Percentiles rank a stretch among this genome's conserved stretches.
phyloP scores from a whole-genome alignment of 768 basidiomycete genomes.

The Auriscalpium microsporum region DNA sequence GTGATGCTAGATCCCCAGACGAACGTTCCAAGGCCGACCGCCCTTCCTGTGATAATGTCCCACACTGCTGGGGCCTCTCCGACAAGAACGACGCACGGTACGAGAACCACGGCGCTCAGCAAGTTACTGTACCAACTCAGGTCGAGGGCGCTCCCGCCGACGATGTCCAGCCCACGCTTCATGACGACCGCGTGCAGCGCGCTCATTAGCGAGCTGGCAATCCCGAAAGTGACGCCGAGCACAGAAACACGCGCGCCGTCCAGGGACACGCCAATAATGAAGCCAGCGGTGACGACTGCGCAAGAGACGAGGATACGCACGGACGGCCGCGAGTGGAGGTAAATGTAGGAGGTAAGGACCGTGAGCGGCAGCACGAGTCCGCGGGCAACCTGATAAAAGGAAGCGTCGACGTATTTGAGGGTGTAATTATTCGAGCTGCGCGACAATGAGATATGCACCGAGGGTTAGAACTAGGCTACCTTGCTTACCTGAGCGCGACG shows the following conservation, averaged over 20 bases:
- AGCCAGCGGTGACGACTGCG: conserved; percentile 79
- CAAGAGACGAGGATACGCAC: conserved; percentile 68
- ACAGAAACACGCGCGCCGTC: conserved; percentile 53
- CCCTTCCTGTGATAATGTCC: conserved; percentile 43
- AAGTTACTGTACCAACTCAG: conserved; percentile 92
- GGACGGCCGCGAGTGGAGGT: conserved; percentile 72
- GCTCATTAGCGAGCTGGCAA: conserved; percentile 78
- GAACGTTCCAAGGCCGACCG: conserved; percentile 52
- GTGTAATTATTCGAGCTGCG: conserved; percentile 81
- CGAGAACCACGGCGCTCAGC: conserved; percentile 61
- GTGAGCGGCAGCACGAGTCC: conserved; percentile 93
- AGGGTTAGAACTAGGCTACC: not conserved
- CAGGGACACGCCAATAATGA: conserved; percentile 82
- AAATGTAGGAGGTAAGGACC: conserved; percentile 73
- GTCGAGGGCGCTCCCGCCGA: conserved; percentile 75
- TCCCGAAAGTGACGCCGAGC: conserved; percentile 72
- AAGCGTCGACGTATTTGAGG: conserved; percentile 89
- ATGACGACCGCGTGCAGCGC: conserved; percentile 91
- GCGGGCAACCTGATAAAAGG: conserved; percentile 92
- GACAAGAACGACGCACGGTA: conserved; percentile 63
- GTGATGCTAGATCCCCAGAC: conserved; percentile 74
- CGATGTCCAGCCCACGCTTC: conserved; percentile 73
- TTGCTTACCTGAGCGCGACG: conserved; percentile 63
- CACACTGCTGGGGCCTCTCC: conserved; percentile 66
- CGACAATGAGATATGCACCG: not conserved